Conservation (phyloP, 306 rosid genomes). For the Casuarina glauca region DNA sequence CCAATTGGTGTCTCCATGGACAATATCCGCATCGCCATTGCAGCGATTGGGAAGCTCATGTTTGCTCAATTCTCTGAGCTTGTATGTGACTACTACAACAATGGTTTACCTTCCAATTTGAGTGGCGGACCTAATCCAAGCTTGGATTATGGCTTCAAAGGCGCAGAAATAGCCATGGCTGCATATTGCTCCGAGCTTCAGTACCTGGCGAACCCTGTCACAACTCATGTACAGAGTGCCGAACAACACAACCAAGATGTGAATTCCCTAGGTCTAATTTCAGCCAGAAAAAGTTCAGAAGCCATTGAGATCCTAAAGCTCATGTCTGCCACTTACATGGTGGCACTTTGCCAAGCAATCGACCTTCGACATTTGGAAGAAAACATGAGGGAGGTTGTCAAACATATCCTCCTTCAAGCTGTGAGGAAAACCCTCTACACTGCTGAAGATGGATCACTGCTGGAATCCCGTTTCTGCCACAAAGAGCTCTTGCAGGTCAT, state of each 20-base stretch:
- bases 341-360: conserved; percentile 41
- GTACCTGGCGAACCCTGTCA: conserved; percentile 37
- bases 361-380: conserved; percentile 39
- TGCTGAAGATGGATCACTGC: conserved; percentile 27
- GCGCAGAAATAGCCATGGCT: conserved; percentile 45
- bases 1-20: conserved; percentile 47
- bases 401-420: conserved; percentile 20
- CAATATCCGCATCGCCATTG: conserved; percentile 38
- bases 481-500: conserved; percentile 35
- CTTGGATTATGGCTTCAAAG: conserved; percentile 43
- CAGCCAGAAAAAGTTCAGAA: conserved; percentile 42
- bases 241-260: conserved; percentile 47
- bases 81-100: conserved; percentile 37
- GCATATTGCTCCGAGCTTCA: conserved; percentile 44
- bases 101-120: conserved; percentile 41
- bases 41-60: conserved; percentile 42
- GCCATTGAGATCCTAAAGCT: conserved; percentile 42
- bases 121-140: conserved; percentile 40
- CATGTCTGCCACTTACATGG: conserved; percentile 39
- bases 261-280: conserved; percentile 40
- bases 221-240: conserved; percentile 39
- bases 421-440: conserved; percentile 29
- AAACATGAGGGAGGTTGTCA: conserved; percentile 37
- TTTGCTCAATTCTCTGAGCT: conserved; percentile 45
- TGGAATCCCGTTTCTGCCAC: conserved; percentile 37